These are phyloP conservation scores for Yamadazyma triangularis DNA, from an alignment of 1,139 yeast species.

Conservation along the genomic window DNA sequence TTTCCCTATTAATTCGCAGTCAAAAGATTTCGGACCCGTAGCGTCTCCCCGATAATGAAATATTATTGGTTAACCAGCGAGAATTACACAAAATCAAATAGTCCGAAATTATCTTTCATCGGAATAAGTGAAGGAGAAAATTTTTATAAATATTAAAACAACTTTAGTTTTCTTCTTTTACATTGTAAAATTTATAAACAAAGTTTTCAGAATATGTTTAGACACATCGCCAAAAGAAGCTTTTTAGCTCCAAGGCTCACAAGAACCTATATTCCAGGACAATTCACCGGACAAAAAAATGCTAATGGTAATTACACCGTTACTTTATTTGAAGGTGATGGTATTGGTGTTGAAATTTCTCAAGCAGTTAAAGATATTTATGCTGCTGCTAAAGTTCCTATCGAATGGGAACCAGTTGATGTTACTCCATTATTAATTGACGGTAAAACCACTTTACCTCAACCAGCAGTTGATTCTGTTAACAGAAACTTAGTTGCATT, in stretches of 20 bases:
- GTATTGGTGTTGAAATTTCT: constrained; percentile 95
- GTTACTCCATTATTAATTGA: constrained; percentile 90
- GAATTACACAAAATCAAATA: constrained; percentile 4
- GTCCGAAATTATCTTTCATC: constrained; percentile 4
- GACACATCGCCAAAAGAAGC: constrained; percentile 35
- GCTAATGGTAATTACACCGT: constrained; percentile 78
- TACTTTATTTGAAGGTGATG: constrained; percentile 97
- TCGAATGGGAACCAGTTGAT: constrained; percentile 96
- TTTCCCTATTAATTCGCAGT: constrained; percentile 1
- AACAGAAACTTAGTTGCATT: constrained; percentile 90
- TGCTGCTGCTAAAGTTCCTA: constrained; percentile 90
- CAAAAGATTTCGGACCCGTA: neutral
- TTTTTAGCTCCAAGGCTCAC: constrained; percentile 32
- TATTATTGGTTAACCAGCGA: constrained; percentile 2
- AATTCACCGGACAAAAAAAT: constrained; percentile 43
- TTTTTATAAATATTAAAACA: constrained; percentile 1
- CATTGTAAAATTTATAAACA: constrained; percentile 3
- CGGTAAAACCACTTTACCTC: constrained; percentile 93
- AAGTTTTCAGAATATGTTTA: constrained; percentile 27
- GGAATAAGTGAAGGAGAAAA: constrained; percentile 1
- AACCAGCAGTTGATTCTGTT: constrained; percentile 87
- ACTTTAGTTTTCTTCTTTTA: neutral
- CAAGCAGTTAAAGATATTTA: constrained; percentile 88
- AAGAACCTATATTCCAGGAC: constrained; percentile 47
- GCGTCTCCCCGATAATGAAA: neutral